phyloP scores from a whole-genome alignment of 1,139 yeast genomes.

The Debaryomycetaceae sp. region DNA sequence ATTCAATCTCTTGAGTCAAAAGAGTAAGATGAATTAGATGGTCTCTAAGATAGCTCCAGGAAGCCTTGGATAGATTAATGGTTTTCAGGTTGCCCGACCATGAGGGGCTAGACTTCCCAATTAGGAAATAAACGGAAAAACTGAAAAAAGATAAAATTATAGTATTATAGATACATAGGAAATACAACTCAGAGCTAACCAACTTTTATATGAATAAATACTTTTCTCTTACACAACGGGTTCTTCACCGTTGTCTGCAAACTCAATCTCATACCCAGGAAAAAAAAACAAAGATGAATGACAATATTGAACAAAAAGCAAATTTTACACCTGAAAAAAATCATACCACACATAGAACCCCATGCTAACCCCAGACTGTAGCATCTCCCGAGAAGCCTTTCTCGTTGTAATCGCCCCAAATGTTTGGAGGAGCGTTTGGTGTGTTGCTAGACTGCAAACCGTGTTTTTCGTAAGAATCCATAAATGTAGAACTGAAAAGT shows the following conservation, averaged over 20 bases:
- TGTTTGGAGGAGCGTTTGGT: slow-evolving; percentile 4
- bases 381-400: slow-evolving; percentile 10
- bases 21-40: not conserved
- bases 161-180: slow-evolving; percentile 2
- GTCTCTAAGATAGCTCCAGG: not conserved
- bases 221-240: not conserved
- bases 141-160: not conserved
- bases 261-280: not conserved
- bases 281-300: not conserved
- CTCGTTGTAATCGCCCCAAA: slow-evolving; percentile 12
- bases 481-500: not conserved
- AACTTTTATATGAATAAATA: not conserved
- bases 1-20: not conserved
- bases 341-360: not conserved
- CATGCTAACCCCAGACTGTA: slow-evolving; percentile 17
- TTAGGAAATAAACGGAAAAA: slow-evolving; percentile 5
- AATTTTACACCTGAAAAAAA: not conserved
- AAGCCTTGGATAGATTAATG: not conserved
- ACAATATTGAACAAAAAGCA: not conserved
- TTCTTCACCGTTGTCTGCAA: not conserved
- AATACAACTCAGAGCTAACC: slow-evolving; percentile 1
- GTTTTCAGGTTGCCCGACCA: not conserved
- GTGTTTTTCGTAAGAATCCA: not conserved
- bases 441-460: not conserved
- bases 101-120: slow-evolving; percentile 5